A percentile compares a stretch with the other conserved stretches of the same genome.
These are phyloP conservation scores for Beauveria brongniartii DNA, from an alignment of 2,329 filamentous ascomycete species.

Conservation along the genomic window DNA sequence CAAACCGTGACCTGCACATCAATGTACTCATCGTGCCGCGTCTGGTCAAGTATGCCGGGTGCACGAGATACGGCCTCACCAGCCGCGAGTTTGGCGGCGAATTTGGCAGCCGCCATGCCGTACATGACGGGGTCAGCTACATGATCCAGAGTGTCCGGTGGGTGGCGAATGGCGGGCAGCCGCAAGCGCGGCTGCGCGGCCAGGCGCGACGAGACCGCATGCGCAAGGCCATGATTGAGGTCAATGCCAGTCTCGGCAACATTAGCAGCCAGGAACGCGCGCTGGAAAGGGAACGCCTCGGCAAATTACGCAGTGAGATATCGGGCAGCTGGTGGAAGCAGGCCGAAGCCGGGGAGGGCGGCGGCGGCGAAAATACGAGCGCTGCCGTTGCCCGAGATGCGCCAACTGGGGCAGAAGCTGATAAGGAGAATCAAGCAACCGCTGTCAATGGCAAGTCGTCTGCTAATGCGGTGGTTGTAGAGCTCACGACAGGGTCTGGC, in stretches of 20 bases:
- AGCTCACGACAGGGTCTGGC: conserved; percentile 6
- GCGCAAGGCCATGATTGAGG: conserved; percentile 45
- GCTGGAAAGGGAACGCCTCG: conserved; percentile 18
- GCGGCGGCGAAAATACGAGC: conserved; percentile 15
- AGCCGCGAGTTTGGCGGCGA: conserved; percentile 69
- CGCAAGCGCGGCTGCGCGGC: conserved; percentile 46
- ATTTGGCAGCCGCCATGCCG: conserved; percentile 30
- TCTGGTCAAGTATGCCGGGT: conserved; percentile 67
- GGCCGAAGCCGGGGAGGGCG: conserved; percentile 17
- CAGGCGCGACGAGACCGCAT: conserved; percentile 50
- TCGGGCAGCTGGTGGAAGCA: conserved; percentile 27
- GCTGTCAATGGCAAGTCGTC: conserved; percentile 9
- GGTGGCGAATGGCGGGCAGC: conserved; percentile 67
- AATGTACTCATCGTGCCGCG: conserved; percentile 76
- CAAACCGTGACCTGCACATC: conserved; percentile 74
- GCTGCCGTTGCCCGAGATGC: conserved; percentile 13
- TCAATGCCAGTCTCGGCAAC: conserved; percentile 31
- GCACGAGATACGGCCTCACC: conserved; percentile 70
- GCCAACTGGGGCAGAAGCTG: conserved; percentile 24
- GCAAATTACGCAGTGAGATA: conserved; percentile 23
- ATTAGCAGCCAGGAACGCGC: conserved; percentile 20
- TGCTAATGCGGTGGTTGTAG: not conserved
- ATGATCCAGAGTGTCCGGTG: conserved; percentile 76
- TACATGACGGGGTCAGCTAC: conserved; percentile 84
- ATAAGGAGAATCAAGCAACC: conserved; percentile 39